Base-by-base conservation (phyloP, 208 protist genomes). In the Leishmania mexicana region DNA sequence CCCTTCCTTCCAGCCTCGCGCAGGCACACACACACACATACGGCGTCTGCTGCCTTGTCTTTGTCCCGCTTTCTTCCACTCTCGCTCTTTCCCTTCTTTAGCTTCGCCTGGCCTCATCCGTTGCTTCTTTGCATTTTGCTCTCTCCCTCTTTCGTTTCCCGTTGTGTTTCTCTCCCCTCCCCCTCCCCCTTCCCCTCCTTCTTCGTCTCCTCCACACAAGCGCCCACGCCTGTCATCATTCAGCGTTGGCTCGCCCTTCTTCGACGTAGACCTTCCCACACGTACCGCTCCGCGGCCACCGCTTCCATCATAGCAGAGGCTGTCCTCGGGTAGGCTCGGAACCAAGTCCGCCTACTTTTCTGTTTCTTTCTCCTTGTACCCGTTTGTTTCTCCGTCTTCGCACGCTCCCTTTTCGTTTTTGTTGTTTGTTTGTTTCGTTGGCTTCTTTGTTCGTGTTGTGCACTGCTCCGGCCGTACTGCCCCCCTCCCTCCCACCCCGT, bases 301-400 rank as follows among this genome's bases (percentile, higher is more conserved):
- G 24, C n/a, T 28, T 74, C 31, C 45, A 73, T 38, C 40, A 38
- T 40, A 68, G 62, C 10, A 40, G 62, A 40, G 15, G 28, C 62
- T 68, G 15, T 68, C 31, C 62, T 68, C 15, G 62, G 62, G 62
- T 40, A 68, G 31, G 62, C 11, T 28, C 3, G 15, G 15, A 68
- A 42, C 4, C 62, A 68, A 40, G 62, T 40, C 5, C 21, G 31
- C 4, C 45, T 31, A 49, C 64, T 58, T 68, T 76, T 75, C 21
- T 74, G 45, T 68, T 76, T 75, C 21, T 74, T 15, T 49, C 40
- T 51, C 24, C 42, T 49, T 67, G 53, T 79, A 24, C 67, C 65
- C 76, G 47, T 67, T 47, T 70, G 47, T 74, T 53, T 74, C 11
- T 53, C 5, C 19, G 40, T 47, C 11, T 38, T 65, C 35, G 60